Conservation (phyloP, 2,329 filamentous ascomycete genomes). For the Trichoderma brevicompactum region DNA sequence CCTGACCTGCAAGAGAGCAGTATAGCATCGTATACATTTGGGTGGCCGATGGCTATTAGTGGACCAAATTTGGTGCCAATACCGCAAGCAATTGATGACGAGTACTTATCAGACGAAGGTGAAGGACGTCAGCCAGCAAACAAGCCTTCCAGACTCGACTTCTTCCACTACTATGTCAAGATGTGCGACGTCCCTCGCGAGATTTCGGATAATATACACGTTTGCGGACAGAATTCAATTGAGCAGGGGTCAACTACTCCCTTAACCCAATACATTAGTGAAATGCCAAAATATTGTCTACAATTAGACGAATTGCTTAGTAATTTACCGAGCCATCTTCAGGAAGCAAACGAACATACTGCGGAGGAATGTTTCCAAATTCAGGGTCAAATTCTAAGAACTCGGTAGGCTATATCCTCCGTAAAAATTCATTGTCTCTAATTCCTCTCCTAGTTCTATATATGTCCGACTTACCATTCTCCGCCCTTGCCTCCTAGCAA, state of each 20-base stretch:
- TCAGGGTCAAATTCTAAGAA: slow-evolving; percentile 11
- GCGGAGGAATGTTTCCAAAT: slow-evolving; percentile 18
- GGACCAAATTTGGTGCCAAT: neutral
- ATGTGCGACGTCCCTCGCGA: slow-evolving; percentile 16
- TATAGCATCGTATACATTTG: slow-evolving; percentile 20
- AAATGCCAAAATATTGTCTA: slow-evolving; percentile 18
- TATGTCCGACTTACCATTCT: slow-evolving; percentile 15
- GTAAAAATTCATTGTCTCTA: neutral
- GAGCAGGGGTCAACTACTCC: slow-evolving; percentile 5
- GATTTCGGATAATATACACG: slow-evolving; percentile 6
- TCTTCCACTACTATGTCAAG: neutral
- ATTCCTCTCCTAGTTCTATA: neutral
- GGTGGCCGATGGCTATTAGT: neutral
- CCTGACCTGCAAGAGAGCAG: neutral
- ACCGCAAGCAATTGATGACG: slow-evolving; percentile 17
- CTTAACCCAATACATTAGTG: slow-evolving; percentile 9
- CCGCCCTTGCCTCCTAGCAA: slow-evolving; percentile 10
- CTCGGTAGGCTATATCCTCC: neutral
- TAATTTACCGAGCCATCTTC: slow-evolving; percentile 6
- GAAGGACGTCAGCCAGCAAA: neutral
- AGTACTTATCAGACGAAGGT: neutral
- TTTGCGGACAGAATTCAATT: neutral
- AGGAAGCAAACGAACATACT: neutral
- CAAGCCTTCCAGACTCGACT: neutral
- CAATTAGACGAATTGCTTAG: neutral